A percentile compares a stretch with the other conserved stretches of the same genome.
Evolutionary conservation across 225 moss, liverwort and hornwort species (phyloP).

Genomic region (Neckera pumila): DNA sequence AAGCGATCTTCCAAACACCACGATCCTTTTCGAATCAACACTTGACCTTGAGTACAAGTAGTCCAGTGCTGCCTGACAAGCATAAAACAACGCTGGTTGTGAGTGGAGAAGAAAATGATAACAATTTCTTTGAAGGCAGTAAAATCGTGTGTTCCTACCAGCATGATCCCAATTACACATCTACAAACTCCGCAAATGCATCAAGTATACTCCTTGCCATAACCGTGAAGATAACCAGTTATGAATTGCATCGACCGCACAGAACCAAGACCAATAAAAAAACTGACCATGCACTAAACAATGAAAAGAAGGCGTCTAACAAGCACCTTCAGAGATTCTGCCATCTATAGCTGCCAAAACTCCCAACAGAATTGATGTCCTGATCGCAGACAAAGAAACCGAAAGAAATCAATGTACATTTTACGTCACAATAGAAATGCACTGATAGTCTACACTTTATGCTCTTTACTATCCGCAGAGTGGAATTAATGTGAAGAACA

Average conservation of each 20-base stretch:
- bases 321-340: not conserved
- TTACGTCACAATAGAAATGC: not conserved
- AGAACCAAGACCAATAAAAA: not conserved
- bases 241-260: not conserved
- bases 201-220: not conserved
- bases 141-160: not conserved
- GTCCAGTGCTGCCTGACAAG: conserved; percentile 72
- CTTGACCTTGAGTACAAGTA: conserved; percentile 42
- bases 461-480: not conserved
- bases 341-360: not conserved
- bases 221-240: not conserved
- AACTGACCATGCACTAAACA: not conserved
- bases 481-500: not conserved
- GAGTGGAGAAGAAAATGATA: not conserved
- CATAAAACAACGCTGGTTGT: not conserved
- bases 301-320: not conserved
- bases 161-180: not conserved
- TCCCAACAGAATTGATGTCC: not conserved
- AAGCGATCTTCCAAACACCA: conserved; percentile 92
- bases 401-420: not conserved
- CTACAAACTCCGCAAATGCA: not conserved
- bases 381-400: not conserved
- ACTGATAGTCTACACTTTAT: not conserved
- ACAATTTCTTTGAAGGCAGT: not conserved
- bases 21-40: conserved; percentile 58